Conservation (phyloP, 176 grass and related monocot genomes). For the sorghum (Sorghum bicolor) region Sorghum_bicolor_NCBIv3 NC_012877.2:59445001-59445500, state of each 20-base stretch:
- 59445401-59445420: not conserved
- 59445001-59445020: not conserved
- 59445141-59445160: not conserved
- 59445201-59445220: too few relatives aligned
- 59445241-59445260: not conserved
- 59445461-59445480: not conserved
- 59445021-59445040: not conserved
- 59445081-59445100: not conserved
- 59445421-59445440: not conserved
- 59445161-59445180: not conserved
- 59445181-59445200: slow-evolving; percentile 8
- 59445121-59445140: not conserved
- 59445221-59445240: not conserved
- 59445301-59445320: not conserved
- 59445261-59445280: not conserved
- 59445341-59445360: not conserved
- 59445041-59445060: not conserved
- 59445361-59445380: not conserved
- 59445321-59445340: not conserved
- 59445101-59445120: not conserved
- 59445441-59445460: too few relatives aligned
- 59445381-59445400: rapidly evolving
- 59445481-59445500: not conserved
- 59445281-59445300: too few relatives aligned
- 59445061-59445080: not conserved